phyloP scores from a whole-genome alignment of 2,329 filamentous ascomycete species.

The Thelonectria blattea region DNA sequence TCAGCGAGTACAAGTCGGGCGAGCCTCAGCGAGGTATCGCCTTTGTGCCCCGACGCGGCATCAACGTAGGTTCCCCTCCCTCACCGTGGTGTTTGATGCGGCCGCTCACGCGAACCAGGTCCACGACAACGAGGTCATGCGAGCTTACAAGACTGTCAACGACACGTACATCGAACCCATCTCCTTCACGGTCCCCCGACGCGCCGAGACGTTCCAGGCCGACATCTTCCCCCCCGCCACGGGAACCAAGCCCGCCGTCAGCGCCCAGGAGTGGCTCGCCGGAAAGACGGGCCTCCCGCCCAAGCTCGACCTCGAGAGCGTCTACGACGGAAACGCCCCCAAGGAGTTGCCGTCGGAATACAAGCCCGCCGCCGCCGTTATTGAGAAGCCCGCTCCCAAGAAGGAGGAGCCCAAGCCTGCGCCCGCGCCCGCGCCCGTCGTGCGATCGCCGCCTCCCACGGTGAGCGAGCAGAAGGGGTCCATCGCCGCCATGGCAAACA shows the following conservation, averaged over 20 bases:
- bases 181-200: conserved; percentile 93
- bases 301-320: conserved; percentile 91
- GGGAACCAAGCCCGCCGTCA: conserved; percentile 81
- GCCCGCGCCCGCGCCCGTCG: conserved; percentile 55
- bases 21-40: conserved; percentile 95
- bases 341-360: conserved; percentile 77
- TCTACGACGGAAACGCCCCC: conserved; percentile 84
- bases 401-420: conserved; percentile 58
- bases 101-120: conserved; percentile 56
- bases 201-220: conserved; percentile 93
- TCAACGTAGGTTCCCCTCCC: conserved; percentile 69
- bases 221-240: conserved; percentile 92
- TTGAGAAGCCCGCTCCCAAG: conserved; percentile 46
- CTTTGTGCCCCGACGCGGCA: conserved; percentile 91
- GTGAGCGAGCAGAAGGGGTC: conserved; percentile 87
- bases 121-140: conserved; percentile 95
- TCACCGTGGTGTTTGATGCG: conserved; percentile 4
- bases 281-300: conserved; percentile 85
- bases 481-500: conserved; percentile 83
- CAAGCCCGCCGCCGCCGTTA: conserved; percentile 59
- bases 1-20: conserved; percentile 95
- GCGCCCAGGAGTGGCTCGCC: conserved; percentile 80
- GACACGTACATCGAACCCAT: conserved; percentile 94
- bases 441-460: conserved; percentile 62
- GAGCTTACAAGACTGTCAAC: conserved; percentile 96